phyloP scores from a whole-genome alignment of 1,284 basidiomycete species.

The Ustilago loliicola region DNA sequence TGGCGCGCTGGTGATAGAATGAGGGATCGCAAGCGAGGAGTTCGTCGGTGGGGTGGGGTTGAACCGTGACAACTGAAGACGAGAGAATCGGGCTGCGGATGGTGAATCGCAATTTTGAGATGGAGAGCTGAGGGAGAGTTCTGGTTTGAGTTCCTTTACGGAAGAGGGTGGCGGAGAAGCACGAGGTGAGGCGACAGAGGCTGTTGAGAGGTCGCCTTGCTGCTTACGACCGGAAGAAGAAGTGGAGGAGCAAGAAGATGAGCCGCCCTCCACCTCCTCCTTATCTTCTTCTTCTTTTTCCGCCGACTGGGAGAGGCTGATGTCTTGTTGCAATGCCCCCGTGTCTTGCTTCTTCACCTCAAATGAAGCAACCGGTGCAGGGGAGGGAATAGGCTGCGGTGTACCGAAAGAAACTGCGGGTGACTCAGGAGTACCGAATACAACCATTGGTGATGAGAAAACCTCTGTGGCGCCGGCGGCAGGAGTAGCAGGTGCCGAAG shows the following conservation, averaged over 20 bases:
- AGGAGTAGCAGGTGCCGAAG: conserved; percentile 1
- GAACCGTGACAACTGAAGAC: conserved; percentile 21
- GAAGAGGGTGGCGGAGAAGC: not conserved
- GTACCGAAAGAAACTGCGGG: conserved; percentile 20
- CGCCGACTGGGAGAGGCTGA: not conserved
- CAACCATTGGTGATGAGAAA: not conserved
- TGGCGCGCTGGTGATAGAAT: not conserved
- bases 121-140: not conserved
- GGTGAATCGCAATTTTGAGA: conserved; percentile 24
- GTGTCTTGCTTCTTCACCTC: too few relatives aligned
- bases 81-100: conserved; percentile 30
- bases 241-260: conserved; percentile 18
- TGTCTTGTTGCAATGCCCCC: not conserved
- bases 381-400: conserved; percentile 21
- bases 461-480: not conserved
- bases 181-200: not conserved
- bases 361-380: not conserved
- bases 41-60: not conserved
- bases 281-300: conserved; percentile 14
- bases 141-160: not conserved
- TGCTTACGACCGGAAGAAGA: conserved; percentile 28
- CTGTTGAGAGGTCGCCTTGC: conserved; percentile 24
- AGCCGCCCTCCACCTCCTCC: too few relatives aligned
- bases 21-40: not conserved
- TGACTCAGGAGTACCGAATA: conserved; percentile 13